A percentile compares a stretch with the other conserved stretches of the same genome.
Conservation (phyloP, 352 stramenopile genomes). For the Peronospora belbahrii region DNA sequence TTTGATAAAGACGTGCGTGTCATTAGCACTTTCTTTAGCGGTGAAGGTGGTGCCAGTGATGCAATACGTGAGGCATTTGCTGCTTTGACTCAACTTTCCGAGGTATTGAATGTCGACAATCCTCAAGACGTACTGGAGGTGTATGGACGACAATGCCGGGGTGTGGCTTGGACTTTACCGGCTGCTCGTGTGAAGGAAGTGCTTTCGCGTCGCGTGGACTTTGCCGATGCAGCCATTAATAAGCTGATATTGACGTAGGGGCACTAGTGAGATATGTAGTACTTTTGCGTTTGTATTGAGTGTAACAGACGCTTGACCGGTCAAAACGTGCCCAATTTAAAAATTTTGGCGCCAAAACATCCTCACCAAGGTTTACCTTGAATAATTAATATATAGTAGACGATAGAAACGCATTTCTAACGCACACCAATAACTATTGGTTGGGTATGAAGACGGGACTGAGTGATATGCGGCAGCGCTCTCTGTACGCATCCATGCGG, state of each 20-base stretch:
- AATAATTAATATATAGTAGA: not conserved
- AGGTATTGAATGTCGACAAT: constrained; percentile 66
- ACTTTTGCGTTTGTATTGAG: too few species aligned
- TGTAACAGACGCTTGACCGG: too few species aligned
- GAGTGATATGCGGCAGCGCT: constrained; percentile 31
- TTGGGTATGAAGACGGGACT: too few species aligned
- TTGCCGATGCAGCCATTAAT: constrained; percentile 57
- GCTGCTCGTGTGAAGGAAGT: constrained; percentile 65
- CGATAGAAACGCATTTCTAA: not conserved
- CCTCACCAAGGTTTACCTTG: not conserved
- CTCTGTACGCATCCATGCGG: constrained; percentile 38
- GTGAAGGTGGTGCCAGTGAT: constrained; percentile 32
- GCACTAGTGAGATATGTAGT: too few species aligned
- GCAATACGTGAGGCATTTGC: constrained; percentile 56
- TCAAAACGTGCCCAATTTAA: too few species aligned
- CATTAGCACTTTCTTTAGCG: constrained; percentile 52
- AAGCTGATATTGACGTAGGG: constrained; percentile 41
- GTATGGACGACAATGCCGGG: constrained; percentile 50
- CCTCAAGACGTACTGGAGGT: constrained; percentile 73
- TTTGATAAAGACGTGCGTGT: constrained; percentile 84
- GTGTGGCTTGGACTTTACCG: constrained; percentile 62
- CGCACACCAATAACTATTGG: too few species aligned
- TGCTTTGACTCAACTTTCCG: constrained; percentile 51
- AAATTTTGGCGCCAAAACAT: too few species aligned
- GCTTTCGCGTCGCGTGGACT: constrained; percentile 72